Percentiles rank a stretch among this genome's conserved stretches.
These are phyloP conservation scores for Calonectria pauciramosa DNA, from an alignment of 2,329 filamentous ascomycete genomes.

Conservation along the genomic window DNA sequence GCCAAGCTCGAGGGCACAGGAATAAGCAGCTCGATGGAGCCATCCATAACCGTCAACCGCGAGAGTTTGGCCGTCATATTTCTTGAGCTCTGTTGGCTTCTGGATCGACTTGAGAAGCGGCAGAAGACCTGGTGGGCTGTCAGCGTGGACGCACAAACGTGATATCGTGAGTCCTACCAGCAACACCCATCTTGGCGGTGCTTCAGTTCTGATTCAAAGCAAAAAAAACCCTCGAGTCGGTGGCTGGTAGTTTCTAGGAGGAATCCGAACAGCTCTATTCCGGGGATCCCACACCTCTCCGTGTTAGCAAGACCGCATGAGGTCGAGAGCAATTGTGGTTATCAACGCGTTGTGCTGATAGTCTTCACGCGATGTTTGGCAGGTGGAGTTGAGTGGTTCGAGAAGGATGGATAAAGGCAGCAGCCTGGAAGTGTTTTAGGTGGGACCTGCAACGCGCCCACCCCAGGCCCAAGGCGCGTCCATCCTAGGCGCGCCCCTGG, in stretches of 20 bases:
- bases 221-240: constrained; percentile 28
- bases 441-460: constrained; percentile 22
- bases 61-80: constrained; percentile 87
- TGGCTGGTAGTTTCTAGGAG: constrained; percentile 33
- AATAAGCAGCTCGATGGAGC: constrained; percentile 93
- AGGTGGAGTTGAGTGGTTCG: constrained; percentile 25
- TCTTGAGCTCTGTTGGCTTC: constrained; percentile 86
- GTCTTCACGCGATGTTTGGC: constrained; percentile 38
- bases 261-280: constrained; percentile 36
- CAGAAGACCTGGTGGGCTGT: constrained; percentile 75
- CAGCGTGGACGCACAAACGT: constrained; percentile 26
- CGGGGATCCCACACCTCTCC: constrained; percentile 29
- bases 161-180: constrained; percentile 44
- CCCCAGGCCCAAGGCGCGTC: constrained; percentile 29
- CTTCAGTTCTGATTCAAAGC: constrained; percentile 25
- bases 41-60: constrained; percentile 99
- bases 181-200: constrained; percentile 52
- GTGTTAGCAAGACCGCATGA: constrained; percentile 34
- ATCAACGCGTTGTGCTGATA: background rate
- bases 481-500: constrained; percentile 32
- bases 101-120: constrained; percentile 97
- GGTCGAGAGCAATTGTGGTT: constrained; percentile 21
- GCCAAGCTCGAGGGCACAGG: constrained; percentile 92
- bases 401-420: background rate
- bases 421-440: constrained; percentile 11